phyloP scores from a whole-genome alignment of 1,139 yeast species.

The Debaryomyces sp. region DNA sequence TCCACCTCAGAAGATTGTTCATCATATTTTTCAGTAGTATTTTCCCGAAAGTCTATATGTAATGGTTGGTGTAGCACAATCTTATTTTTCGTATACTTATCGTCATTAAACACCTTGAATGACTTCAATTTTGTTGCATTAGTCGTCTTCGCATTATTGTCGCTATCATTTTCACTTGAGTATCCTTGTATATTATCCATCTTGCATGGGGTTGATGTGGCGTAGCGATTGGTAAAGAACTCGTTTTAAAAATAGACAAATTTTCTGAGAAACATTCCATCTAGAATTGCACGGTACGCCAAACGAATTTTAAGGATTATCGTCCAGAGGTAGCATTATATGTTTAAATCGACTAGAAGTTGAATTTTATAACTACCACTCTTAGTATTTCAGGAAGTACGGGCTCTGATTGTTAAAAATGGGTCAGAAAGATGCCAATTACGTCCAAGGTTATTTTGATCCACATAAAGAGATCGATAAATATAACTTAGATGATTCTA shows the following conservation, averaged over 20 bases:
- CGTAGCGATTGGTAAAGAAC: background rate
- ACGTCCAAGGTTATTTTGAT: slow-evolving; percentile 12
- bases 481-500: slow-evolving; percentile 41
- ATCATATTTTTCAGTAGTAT: background rate
- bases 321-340: background rate
- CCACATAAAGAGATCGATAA: slow-evolving; percentile 30
- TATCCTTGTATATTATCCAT: slow-evolving; percentile 6
- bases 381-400: background rate
- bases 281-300: background rate
- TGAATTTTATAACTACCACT: background rate
- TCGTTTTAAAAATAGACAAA: background rate
- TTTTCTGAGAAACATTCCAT: background rate
- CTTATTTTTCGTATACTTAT: background rate
- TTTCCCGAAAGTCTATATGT: background rate
- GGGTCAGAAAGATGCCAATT: slow-evolving; percentile 4
- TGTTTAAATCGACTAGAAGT: background rate
- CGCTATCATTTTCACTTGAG: slow-evolving; percentile 4
- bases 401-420: background rate
- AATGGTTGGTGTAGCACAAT: background rate
- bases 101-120: background rate
- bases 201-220: slow-evolving; percentile 1
- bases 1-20: background rate
- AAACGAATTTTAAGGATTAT: background rate
- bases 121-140: background rate
- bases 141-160: background rate